Base-by-base conservation (phyloP, 257 asterid species). In the Verbena officinalis region DNA sequence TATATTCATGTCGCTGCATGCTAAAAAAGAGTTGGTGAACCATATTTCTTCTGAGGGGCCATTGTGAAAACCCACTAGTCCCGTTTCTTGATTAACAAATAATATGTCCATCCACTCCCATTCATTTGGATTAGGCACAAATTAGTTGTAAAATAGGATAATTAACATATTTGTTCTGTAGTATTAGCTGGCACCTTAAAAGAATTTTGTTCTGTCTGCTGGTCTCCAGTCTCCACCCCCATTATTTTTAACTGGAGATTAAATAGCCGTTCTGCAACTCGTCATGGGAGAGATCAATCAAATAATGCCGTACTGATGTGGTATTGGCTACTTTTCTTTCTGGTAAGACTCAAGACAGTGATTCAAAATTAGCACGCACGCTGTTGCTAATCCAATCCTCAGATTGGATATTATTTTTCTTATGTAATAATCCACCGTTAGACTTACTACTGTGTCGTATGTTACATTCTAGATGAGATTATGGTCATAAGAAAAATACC, bases 231-330 rank as follows among this genome's bases (percentile, higher is more conserved):
- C 15, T 42, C 23, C 59, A 21, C 10, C 19, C 44, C 45, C 11
- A 48, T 49, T 11, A 27, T 33, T 62, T 40, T 21, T 2, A 20
- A 21, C 36, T 40, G 54, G 53, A 9, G 30, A 69, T 27, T 50
- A 42, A 30, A 69, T 70, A 54, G 43, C 52, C 57, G 46, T 71
- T 71, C 48, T 46, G 61, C 59, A 38, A 54, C 44, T 40, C 52
- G 43, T 69, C 59, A 62, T 62, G 58, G 65, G 21, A 10, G 8
- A 31, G 12, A n/a, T 34, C 19, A 46, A 46, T 48, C 4, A 31
- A 19, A 31, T 48, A 17, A 31, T 40, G 34, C 22, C 59, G 48
- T 62, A 45, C 1, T 16, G 34, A 9, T 5, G 19, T 52, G 17
- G 53, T 17, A 17, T 46, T 5, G 17, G 24, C 3, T 3, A 16